Percentiles rank a stretch among this genome's conserved stretches.
Evolutionary conservation across 345 rosid genomes (phyloP).

Genomic region (Jatropha curcas): DNA sequence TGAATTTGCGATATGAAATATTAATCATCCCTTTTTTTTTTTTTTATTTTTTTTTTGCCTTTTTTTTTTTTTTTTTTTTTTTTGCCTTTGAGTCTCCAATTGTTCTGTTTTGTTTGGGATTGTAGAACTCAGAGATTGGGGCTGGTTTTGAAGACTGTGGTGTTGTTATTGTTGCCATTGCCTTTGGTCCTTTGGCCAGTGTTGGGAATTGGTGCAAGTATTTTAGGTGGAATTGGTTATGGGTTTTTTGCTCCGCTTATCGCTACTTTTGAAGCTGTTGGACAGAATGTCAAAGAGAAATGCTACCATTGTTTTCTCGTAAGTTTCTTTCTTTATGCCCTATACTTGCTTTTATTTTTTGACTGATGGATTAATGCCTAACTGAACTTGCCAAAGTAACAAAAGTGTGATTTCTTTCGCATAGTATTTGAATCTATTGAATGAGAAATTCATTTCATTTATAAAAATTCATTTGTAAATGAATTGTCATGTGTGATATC

Average conservation of each 20-base stretch:
- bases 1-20: background rate
- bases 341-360: background rate
- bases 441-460: no score
- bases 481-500: no score
- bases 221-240: conserved; percentile 73
- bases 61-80: conserved; percentile 11
- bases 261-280: conserved; percentile 78
- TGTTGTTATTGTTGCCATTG: conserved; percentile 53
- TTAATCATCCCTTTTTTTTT: background rate
- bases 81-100: background rate
- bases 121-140: conserved; percentile 73
- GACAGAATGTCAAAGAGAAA: conserved; percentile 60
- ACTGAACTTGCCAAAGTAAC: background rate
- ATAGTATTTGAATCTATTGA: no score
- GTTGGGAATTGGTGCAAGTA: conserved; percentile 60
- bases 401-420: no score
- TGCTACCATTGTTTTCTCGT: conserved; percentile 71
- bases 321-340: conserved; percentile 23
- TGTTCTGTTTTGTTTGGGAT: background rate
- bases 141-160: conserved; percentile 60
- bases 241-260: conserved; percentile 70
- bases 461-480: no score
- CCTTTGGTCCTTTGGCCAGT: conserved; percentile 75
- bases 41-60: no score
- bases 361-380: background rate